Conservation (phyloP, 129 eudicot genomes). For the Flaveria sonorensis region DNA sequence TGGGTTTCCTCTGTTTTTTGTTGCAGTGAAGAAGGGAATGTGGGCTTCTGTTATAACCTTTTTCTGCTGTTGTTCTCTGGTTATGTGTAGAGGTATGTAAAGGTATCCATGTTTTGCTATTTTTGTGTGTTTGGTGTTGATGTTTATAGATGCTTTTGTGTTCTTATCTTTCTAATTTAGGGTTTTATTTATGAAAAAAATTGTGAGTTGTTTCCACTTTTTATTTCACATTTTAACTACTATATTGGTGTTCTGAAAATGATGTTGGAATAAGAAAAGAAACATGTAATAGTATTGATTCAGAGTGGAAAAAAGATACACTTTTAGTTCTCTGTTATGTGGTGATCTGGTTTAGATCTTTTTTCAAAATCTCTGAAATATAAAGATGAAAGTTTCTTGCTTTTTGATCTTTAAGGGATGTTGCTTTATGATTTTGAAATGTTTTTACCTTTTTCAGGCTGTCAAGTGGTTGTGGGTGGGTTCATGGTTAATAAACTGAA, state of each 20-base stretch:
- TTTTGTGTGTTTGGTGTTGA: slow-evolving; percentile 32
- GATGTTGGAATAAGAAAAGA: background rate
- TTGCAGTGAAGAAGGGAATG: slow-evolving; percentile 44
- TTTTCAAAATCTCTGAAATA: slow-evolving; percentile 8
- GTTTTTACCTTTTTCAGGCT: slow-evolving; percentile 27
- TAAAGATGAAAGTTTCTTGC: slow-evolving; percentile 27
- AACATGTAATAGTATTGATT: background rate
- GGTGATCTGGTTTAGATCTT: slow-evolving; percentile 18
- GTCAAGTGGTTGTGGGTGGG: slow-evolving; percentile 28
- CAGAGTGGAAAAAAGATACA: background rate
- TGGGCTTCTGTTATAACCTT: slow-evolving; percentile 15
- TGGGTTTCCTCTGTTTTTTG: slow-evolving; percentile 19
- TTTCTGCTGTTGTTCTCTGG: slow-evolving; percentile 28
- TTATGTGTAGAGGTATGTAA: slow-evolving; percentile 42
- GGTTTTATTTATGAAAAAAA: background rate
- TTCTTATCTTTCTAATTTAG: slow-evolving; percentile 12
- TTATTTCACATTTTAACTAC: slow-evolving; percentile 8
- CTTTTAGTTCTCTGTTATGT: slow-evolving; percentile 5
- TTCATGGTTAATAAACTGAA: slow-evolving; percentile 17
- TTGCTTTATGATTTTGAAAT: slow-evolving; percentile 27
- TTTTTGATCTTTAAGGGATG: slow-evolving; percentile 18
- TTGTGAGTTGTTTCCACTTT: background rate
- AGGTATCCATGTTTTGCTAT: slow-evolving; percentile 48
- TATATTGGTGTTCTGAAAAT: slow-evolving; percentile 17
- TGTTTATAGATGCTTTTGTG: slow-evolving; percentile 12